phyloP scores from a whole-genome alignment of 2,329 filamentous ascomycete genomes.

The Penicillium sp. region DNA sequence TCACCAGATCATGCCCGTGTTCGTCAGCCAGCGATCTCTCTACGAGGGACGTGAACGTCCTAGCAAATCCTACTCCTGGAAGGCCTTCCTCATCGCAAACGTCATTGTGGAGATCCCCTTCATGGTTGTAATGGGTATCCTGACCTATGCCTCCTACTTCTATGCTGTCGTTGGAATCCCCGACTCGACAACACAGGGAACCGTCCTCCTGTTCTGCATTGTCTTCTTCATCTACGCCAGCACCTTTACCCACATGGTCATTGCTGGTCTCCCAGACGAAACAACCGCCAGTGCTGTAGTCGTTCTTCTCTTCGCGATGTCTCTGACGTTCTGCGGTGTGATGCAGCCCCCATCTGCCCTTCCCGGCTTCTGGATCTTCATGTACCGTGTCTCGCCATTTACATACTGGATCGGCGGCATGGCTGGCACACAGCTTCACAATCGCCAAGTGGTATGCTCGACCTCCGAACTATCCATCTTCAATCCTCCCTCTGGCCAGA shows the following conservation, averaged over 20 bases:
- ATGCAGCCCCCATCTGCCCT: conserved; percentile 64
- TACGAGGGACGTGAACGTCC: conserved; percentile 85
- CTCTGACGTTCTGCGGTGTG: conserved; percentile 72
- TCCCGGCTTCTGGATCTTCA: conserved; percentile 67
- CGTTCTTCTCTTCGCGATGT: conserved; percentile 75
- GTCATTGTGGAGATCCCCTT: conserved; percentile 83
- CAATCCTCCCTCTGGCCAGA: conserved; percentile 56
- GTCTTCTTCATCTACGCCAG: conserved; percentile 76
- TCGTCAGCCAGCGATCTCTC: conserved; percentile 74
- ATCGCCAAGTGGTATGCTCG: conserved; percentile 65
- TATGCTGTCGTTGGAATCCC: conserved; percentile 68
- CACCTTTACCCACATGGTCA: conserved; percentile 77
- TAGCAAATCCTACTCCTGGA: conserved; percentile 81
- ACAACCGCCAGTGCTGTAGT: conserved; percentile 74
- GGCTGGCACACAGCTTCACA: conserved; percentile 67
- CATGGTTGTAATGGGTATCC: conserved; percentile 69
- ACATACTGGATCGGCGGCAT: conserved; percentile 58
- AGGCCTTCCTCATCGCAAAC: conserved; percentile 78
- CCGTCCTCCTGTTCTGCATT: conserved; percentile 75
- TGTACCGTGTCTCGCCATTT: conserved; percentile 62
- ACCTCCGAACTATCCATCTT: conserved; percentile 67
- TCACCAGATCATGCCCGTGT: conserved; percentile 68
- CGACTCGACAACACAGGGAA: conserved; percentile 65
- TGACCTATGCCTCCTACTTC: conserved; percentile 81
- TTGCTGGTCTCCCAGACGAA: conserved; percentile 71